Evolutionary conservation across 1,284 basidiomycete genomes (phyloP).

Genomic region (Tylopilus orsonianus): DNA sequence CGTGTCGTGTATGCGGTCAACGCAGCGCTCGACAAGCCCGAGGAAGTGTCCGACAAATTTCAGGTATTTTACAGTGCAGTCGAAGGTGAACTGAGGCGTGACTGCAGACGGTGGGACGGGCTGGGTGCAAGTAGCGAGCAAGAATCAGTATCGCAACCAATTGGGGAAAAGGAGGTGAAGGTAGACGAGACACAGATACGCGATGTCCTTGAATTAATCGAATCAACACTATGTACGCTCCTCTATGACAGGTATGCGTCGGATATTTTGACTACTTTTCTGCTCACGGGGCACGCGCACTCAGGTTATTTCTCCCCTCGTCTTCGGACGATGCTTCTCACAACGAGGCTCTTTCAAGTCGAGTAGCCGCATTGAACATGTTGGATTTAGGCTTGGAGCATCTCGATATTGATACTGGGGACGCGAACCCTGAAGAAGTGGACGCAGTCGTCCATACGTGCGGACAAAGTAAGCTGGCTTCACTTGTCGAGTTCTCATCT

Average conservation of each 20-base stretch:
- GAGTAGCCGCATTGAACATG: constrained; percentile 88
- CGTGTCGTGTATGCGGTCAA: constrained; percentile 40
- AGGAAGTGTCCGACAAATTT: constrained; percentile 57
- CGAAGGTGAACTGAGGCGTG: constrained; percentile 48
- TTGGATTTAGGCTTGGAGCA: constrained; percentile 85
- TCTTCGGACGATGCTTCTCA: constrained; percentile 80
- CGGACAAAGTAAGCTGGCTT: constrained; percentile 65
- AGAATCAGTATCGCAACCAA: constrained; percentile 15
- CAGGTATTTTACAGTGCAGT: constrained; percentile 75
- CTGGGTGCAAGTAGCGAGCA: constrained; percentile 1
- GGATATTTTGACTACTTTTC: too few species aligned
- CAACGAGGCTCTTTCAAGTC: constrained; percentile 84
- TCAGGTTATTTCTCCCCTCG: constrained; percentile 62
- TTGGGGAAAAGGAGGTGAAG: constrained; percentile 28
- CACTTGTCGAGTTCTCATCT: background rate
- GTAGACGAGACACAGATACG: constrained; percentile 43
- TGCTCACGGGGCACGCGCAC: background rate
- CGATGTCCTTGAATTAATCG: constrained; percentile 69
- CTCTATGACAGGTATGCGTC: constrained; percentile 57
- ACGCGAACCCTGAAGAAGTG: constrained; percentile 53
- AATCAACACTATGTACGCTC: constrained; percentile 63
- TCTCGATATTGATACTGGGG: constrained; percentile 72
- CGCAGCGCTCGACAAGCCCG: constrained; percentile 40
- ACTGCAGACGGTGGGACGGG: constrained; percentile 24
- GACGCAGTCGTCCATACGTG: constrained; percentile 68